Base-by-base conservation (phyloP, 805 yeast species). In the Ogataea pilisensis region DNA sequence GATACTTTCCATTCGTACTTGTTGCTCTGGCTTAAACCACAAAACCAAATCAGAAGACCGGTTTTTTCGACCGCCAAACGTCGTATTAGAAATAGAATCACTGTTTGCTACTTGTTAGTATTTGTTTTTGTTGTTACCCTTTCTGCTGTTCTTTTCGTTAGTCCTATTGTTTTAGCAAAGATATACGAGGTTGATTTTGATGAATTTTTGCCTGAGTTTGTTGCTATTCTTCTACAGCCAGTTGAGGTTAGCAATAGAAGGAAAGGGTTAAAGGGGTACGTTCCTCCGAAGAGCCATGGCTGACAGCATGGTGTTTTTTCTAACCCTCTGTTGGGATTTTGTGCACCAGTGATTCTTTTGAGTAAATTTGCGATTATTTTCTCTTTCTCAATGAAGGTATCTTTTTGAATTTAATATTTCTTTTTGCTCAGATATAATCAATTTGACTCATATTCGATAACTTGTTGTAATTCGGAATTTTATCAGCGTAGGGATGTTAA, bases 11-110 rank as follows among this genome's bases (percentile, higher is more conserved):
- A 75, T 49, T 63, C 77, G 1, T 52, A 67, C 26, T 64, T 75
- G 69, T 51, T 75, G 26, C 66, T 73, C 57, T 75, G 80, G 80
- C 49, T 72, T n/a, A 66, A 60, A 38, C 70, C 75, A 3, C 55
- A 52, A 4, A 63, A 65, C 31, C 81, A 76, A 50, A 54, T 76
- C 2, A 64, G 76, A 8, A 71, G 76, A 3, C 69, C 68, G 19
- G 62, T 75, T 2, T 60, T 74, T 6, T 63, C 76, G 2, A 60
- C 67, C 7, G 44, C 49, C 16, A 70, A 61, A 42, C 69, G 74
- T 41, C 65, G 66, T 45, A 55, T 70, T 38, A 64, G 62, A 45
- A 62, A 70, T 31, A 60, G 70, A 34, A 45, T 55, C 5, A 54
- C 61, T 1, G 45, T 51, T 11, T 31, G 41, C 65, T 74, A 28